Conservation (phyloP, 2,329 filamentous ascomycete species). For the Ophiostoma sp. region DNA sequence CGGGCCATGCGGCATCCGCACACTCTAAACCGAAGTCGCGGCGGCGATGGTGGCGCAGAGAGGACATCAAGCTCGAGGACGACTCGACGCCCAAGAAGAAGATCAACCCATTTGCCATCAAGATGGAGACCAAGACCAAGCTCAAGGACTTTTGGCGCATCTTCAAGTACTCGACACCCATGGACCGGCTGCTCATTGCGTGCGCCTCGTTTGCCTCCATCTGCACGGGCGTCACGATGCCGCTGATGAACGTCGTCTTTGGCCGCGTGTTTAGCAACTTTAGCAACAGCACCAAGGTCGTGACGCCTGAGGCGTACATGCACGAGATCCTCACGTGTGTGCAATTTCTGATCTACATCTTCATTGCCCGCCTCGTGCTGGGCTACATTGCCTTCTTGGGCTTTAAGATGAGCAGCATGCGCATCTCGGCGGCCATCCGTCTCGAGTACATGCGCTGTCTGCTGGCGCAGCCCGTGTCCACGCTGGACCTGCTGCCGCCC, state of each 20-base stretch:
- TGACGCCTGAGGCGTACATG: conserved; percentile 31
- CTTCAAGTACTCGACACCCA: conserved; percentile 50
- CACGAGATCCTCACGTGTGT: conserved; percentile 32
- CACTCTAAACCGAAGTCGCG: not conserved
- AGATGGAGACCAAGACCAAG: conserved; percentile 21
- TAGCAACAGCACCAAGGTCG: conserved; percentile 29
- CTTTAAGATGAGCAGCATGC: conserved; percentile 56
- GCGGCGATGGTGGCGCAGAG: not conserved
- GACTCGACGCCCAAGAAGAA: conserved; percentile 3
- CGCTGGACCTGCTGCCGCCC: conserved; percentile 58
- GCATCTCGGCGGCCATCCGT: conserved; percentile 55
- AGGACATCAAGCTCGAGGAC: not conserved
- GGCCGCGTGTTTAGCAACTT: conserved; percentile 38
- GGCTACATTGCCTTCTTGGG: conserved; percentile 49
- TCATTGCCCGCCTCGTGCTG: conserved; percentile 58
- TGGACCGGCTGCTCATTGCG: conserved; percentile 46
- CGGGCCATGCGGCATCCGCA: not conserved
- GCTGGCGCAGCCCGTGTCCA: conserved; percentile 60
- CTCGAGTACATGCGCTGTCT: conserved; percentile 59
- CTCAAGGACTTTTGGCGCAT: conserved; percentile 33
- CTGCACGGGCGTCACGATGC: conserved; percentile 51
- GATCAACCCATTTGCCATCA: conserved; percentile 18
- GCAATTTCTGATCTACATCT: conserved; percentile 65
- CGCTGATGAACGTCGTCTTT: conserved; percentile 57
- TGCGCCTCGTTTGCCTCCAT: conserved; percentile 46